Percentiles rank a stretch among this genome's conserved stretches.
Conservation (phyloP, 257 asterid genomes). For the Ilex asprella region DNA sequence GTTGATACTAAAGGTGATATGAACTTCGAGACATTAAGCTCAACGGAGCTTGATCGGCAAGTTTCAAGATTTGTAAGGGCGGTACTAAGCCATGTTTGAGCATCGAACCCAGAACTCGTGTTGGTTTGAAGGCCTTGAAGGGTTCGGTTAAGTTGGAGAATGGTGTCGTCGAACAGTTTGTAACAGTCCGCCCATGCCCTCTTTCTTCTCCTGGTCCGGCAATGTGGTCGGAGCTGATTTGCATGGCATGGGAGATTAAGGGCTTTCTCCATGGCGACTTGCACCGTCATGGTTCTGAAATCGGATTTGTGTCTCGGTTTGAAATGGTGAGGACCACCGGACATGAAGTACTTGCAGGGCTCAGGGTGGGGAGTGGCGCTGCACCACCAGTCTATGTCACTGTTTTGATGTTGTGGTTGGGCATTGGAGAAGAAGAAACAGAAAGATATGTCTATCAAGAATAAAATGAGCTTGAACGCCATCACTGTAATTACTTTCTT, state of each 20-base stretch:
- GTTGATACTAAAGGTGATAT: background rate
- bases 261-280: conserved; percentile 52
- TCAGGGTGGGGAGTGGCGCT: conserved; percentile 56
- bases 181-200: conserved; percentile 38
- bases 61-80: conserved; percentile 9
- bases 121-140: conserved; percentile 2
- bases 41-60: conserved; percentile 1
- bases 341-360: conserved; percentile 46
- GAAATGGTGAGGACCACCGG: conserved; percentile 9
- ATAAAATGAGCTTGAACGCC: background rate
- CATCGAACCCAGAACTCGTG: background rate
- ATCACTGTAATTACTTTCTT: background rate
- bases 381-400: conserved; percentile 53
- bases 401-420: conserved; percentile 2
- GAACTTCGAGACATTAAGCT: conserved; percentile 8
- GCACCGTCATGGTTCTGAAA: conserved; percentile 41
- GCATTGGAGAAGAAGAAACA: conserved; percentile 17
- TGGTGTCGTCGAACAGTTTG: conserved; percentile 40
- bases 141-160: conserved; percentile 37
- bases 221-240: conserved; percentile 10
- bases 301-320: conserved; percentile 31
- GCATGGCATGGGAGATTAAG: conserved; percentile 24
- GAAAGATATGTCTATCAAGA: conserved; percentile 6
- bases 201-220: conserved; percentile 23
- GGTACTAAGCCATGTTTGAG: conserved; percentile 8